Percentiles rank a stretch among this genome's conserved stretches.
phyloP scores from a whole-genome alignment of 768 basidiomycete genomes.

The Psilocybe cubensis region DNA sequence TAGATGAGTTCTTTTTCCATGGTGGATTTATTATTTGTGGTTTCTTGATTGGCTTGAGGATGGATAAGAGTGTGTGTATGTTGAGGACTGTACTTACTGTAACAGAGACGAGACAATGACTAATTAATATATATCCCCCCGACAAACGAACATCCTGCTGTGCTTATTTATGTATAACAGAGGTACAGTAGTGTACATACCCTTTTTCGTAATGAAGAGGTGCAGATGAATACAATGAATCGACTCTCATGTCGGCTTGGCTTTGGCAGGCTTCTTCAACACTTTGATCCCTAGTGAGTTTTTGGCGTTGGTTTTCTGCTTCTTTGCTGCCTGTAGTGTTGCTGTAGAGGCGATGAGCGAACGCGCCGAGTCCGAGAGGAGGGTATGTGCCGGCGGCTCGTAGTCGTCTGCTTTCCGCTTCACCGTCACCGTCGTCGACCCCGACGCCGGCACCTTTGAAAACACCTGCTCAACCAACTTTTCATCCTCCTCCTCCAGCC shows the following conservation, averaged over 20 bases:
- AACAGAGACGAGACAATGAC: too few relatives aligned
- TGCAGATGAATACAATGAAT: neutral
- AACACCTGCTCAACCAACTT: slow-evolving; percentile 87
- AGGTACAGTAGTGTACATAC: slow-evolving; percentile 12
- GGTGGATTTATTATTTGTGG: slow-evolving; percentile 1
- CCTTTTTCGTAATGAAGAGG: neutral
- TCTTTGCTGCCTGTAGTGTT: slow-evolving; percentile 48
- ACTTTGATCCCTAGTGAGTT: slow-evolving; percentile 77
- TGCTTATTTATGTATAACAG: slow-evolving; percentile 12
- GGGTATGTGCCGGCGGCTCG: slow-evolving; percentile 71
- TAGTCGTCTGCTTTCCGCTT: slow-evolving; percentile 86
- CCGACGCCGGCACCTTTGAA: slow-evolving; percentile 53
- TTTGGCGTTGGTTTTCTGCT: slow-evolving; percentile 65
- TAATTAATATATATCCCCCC: too few relatives aligned
- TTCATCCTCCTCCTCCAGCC: slow-evolving; percentile 92
- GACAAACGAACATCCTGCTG: too few relatives aligned
- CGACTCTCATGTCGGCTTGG: slow-evolving; percentile 5
- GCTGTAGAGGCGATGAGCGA: slow-evolving; percentile 59
- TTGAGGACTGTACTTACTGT: too few relatives aligned
- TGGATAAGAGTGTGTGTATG: too few relatives aligned
- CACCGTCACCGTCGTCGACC: slow-evolving; percentile 56
- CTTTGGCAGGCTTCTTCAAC: slow-evolving; percentile 47
- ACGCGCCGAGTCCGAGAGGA: slow-evolving; percentile 68
- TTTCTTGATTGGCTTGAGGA: neutral
- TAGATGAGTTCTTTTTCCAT: slow-evolving; percentile 21